Conservation (phyloP, 1,284 basidiomycete genomes). For the Ustilago sp. region DNA sequence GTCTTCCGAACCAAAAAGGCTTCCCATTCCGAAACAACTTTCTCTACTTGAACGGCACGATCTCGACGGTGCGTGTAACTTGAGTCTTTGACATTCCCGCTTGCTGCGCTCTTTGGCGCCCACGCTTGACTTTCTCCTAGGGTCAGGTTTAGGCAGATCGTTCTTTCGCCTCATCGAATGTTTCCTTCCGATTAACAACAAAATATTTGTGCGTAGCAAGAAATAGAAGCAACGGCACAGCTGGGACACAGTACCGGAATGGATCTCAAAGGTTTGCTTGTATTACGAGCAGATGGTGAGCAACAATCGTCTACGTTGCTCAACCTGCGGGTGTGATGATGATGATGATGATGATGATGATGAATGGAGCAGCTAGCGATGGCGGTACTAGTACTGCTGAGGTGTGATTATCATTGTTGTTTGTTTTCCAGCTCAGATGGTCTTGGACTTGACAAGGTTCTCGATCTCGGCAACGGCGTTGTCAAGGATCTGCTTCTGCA, state of each 20-base stretch:
- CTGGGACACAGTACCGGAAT: too few species aligned
- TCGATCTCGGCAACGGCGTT: conserved; percentile 91
- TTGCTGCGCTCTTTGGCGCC: too few species aligned
- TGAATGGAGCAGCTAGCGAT: not conserved
- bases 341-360: conserved; percentile 3
- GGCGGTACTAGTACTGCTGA: not conserved
- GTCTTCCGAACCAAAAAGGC: too few species aligned
- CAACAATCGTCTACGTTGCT: conserved; percentile 12
- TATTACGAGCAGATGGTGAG: conserved; percentile 18
- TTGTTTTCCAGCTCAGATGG: conserved; percentile 54
- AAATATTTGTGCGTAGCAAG: not conserved
- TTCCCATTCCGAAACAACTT: too few species aligned
- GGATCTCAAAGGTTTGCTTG: conserved; percentile 17
- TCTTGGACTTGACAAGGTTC: conserved; percentile 71
- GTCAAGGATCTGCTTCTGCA: conserved; percentile 88
- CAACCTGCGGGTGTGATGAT: conserved; percentile 1
- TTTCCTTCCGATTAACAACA: not conserved
- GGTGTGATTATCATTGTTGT: not conserved
- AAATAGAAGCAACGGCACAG: not conserved
- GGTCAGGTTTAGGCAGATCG: not conserved
- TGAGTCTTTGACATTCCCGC: too few species aligned
- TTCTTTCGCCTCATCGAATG: not conserved
- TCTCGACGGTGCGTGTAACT: too few species aligned
- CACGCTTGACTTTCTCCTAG: not conserved
- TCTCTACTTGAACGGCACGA: too few species aligned